Base-by-base conservation (phyloP, 176 grass and related monocot species). In the Lolium multiflorum region DNA sequence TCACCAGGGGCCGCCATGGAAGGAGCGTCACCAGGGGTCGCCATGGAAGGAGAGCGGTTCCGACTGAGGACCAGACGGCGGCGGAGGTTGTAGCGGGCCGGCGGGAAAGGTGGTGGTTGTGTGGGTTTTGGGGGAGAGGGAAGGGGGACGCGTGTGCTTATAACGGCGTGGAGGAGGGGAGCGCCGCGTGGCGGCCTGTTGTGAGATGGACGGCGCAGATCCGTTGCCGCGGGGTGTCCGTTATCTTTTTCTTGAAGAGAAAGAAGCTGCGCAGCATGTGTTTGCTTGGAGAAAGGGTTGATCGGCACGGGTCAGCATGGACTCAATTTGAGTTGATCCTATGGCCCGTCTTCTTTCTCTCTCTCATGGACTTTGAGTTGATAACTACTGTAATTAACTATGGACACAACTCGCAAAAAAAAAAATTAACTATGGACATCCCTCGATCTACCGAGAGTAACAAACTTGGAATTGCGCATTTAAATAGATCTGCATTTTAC, bases 201-300 rank as follows among this genome's bases (percentile, higher is more conserved):
- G 28, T n/a, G 52, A 51, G 52, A 90, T 82, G 78, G 21, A 82
- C 79, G 78, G 61, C 4, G 1, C 47, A 25, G 83, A 82, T 85
- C 48, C 28, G 3, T 31, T 60, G 13, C 1, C 1, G 2, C 1
- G 2, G 0, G 25, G 50, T 38, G 71, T 62, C 26, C 3, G 63
- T 64, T 46, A 28, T 44, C n/a, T 77, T 77, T 82, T 82, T 82
- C 78, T 82, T 82, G 22, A 22, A 46, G 72, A 61, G 71, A 28
- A 81, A 70, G 71, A 71, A 31, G 61, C 28, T 14, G 44, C 5
- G 2, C 39, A 43, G 26, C 14, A 8, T 48, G n/a, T 63, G 48
- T 67, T 76, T 70, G 50, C 83, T 86, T 86, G 82, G 77, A 65
- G 59, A n/a, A 41, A 81, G 77, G 78, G 71, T 85, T 81, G 70